Conservation (phyloP, 495 filamentous ascomycete species). For the Xylaria acuta region DNA sequence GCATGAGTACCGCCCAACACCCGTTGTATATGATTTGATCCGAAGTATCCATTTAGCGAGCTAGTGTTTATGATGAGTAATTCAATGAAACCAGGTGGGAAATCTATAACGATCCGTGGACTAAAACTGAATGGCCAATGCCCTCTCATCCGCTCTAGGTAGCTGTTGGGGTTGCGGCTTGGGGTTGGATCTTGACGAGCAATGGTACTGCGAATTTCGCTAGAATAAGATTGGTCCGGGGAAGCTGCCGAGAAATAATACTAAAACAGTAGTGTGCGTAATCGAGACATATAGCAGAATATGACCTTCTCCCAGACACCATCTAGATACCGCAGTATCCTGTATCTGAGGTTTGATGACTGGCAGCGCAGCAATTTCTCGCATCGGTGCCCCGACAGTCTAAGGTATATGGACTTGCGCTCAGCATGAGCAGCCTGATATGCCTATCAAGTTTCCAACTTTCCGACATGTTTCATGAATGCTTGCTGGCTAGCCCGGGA, state of each 20-base stretch:
- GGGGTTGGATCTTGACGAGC: not conserved
- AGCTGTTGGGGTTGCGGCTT: not conserved
- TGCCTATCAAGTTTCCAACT: not conserved
- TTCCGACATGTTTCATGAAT: not conserved
- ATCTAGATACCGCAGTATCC: no score
- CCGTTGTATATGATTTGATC: slow-evolving; percentile 20
- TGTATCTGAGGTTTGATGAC: not conserved
- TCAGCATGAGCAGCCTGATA: not conserved
- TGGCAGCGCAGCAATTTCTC: not conserved
- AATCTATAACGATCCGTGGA: not conserved
- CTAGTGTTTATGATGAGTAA: not conserved
- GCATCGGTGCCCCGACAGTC: not conserved
- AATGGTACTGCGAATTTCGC: not conserved
- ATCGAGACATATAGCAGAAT: not conserved
- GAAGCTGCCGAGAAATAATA: not conserved
- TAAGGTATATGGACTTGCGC: not conserved
- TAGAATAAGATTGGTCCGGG: not conserved
- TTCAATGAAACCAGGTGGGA: no score
- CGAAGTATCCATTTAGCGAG: slow-evolving; percentile 5
- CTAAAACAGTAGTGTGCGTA: not conserved
- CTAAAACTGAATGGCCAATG: not conserved
- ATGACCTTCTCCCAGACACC: not conserved
- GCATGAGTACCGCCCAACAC: slow-evolving; percentile 14
- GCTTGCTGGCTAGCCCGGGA: not conserved
- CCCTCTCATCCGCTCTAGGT: not conserved